Base-by-base conservation (phyloP, 495 filamentous ascomycete species). In the Pseudoneurospora amorphoporcata region DNA sequence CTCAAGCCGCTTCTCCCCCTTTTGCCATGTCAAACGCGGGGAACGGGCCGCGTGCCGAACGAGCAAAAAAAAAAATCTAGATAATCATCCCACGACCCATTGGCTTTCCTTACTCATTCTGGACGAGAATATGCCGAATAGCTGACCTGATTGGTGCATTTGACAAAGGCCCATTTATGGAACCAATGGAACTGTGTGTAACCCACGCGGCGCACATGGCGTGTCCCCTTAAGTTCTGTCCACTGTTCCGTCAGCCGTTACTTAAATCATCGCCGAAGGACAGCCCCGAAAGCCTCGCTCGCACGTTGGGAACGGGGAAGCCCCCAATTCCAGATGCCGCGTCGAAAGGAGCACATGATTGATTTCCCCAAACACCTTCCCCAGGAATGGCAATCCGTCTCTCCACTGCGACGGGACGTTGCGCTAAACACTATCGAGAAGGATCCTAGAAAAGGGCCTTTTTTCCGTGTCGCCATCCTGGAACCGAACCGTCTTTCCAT, bases 1-100 rank as follows among this genome's bases (percentile, higher is more conserved):
- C 53, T 17, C 53, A 65, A 65, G 53, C 53, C 53, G 23, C 23
- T 61, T 61, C 53, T 58, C 53, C 53, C 53, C 5, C 53, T 61
- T 61, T 61, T 32, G 53, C 53, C 53, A 29, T 35, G 35, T 65
- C 39, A 43, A 72, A 70, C 32, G 41, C 41, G 71, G 68, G 71
- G 68, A 69, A 72, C 71, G 71, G 71, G 39, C 71, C 71, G 71
- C 42, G 41, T 70, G 71, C 71, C 71, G 58, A 68, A 35, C 17
- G 41, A 39, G 40, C 69, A 47, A 32, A 35, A 70, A 37, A 70
- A 41, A 43, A 16, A 12, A 29, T 17, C 14, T 2, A 35, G 7
- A 65, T 65, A 17, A 17, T 65, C 14, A 65, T 65, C 53, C 53
- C 29, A 65, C 37, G 32, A 65, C 53, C 53, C 53, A 29, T 65